Base-by-base conservation (phyloP, 2,329 filamentous ascomycete genomes). In the Pestalotiopsis sp. region DNA sequence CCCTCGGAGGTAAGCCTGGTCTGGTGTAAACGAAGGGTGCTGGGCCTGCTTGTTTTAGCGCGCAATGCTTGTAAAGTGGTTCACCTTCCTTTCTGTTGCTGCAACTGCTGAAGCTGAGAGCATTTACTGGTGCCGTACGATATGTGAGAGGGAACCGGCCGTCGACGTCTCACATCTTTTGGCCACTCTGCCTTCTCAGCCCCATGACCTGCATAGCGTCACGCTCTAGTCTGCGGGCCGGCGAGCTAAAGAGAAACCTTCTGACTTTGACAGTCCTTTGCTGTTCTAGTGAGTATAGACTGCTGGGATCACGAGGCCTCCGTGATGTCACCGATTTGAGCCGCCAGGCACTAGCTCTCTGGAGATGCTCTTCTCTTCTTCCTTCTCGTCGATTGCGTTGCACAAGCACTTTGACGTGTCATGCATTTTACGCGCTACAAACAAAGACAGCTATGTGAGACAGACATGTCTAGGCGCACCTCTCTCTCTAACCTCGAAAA, bases 11-110 rank as follows among this genome's bases (percentile, higher is more conserved):
- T 39, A 20, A 64, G 39, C 61, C 25, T 3, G 17, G 61, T 64
- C 25, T 52, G 38, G 41, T 52, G 25, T 64, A 64, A 45, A 64
- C 23, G 20, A 64, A 11, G 31, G 14, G 45, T 23, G 45, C 45
- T 6, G 17, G n/a, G 36, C 31, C 38, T 45, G 38, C 61, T 64
- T 64, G 61, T 64, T 64, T 52, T 64, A 64, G 61, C 41, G 61
- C 38, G 38, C 20, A 38, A 64, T 64, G 61, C 61, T 64, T 64
- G 61, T 64, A 64, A 64, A 64, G 39, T 45, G 61, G 61, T 45
- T 45, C 20, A 52, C 45, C 45, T 52, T 52, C 45, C 45, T 52
- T 17, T 36, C 60, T 63, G n/a, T 63, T 41, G 27, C 20, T 62
- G 27, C 5, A 23, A 20, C 45, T 52, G 45, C 45, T 52, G 41